A percentile compares a stretch with the other conserved stretches of the same genome.
Evolutionary conservation across 176 grass and related monocot species (phyloP).

Genomic region (Tuctoria greenei): DNA sequence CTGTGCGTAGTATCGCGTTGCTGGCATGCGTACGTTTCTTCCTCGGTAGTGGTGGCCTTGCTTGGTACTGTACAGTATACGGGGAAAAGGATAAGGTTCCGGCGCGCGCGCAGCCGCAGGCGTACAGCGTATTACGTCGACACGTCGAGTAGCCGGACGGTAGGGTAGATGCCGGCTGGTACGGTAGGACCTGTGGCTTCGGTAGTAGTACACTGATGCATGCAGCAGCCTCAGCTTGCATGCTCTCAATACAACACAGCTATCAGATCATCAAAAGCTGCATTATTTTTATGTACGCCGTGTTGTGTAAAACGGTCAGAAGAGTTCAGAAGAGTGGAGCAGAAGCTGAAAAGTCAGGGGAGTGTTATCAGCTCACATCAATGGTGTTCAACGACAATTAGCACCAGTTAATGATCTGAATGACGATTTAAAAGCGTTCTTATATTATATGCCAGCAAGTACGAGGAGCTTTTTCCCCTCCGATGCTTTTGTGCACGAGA

Average conservation of each 20-base stretch:
- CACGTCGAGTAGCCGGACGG: neutral
- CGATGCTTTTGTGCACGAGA: neutral
- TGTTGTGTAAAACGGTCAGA: neutral
- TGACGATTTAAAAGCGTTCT: neutral
- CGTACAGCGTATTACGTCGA: neutral
- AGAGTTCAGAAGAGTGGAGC: neutral
- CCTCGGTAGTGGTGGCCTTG: conserved; percentile 2
- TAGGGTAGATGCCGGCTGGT: conserved; percentile 10
- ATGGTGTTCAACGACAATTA: conserved; percentile 21
- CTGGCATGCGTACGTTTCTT: conserved; percentile 39
- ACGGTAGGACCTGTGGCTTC: neutral
- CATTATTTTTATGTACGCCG: neutral
- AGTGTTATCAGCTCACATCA: neutral
- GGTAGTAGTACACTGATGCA: neutral
- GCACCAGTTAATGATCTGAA: conserved; percentile 5
- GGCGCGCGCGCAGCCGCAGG: neutral
- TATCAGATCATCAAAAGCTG: conserved; percentile 39
- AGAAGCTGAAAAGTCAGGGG: neutral
- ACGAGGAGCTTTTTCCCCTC: neutral
- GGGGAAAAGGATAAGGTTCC: conserved; percentile 46
- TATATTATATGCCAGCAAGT: neutral
- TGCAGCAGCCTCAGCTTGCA: neutral
- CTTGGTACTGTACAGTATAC: conserved; percentile 41
- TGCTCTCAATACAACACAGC: neutral
- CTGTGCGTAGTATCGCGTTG: conserved; percentile 35